A percentile compares a stretch with the other conserved stretches of the same genome.
Evolutionary conservation across 1,284 basidiomycete species (phyloP).

Genomic region (Volvariella volvacea): DNA sequence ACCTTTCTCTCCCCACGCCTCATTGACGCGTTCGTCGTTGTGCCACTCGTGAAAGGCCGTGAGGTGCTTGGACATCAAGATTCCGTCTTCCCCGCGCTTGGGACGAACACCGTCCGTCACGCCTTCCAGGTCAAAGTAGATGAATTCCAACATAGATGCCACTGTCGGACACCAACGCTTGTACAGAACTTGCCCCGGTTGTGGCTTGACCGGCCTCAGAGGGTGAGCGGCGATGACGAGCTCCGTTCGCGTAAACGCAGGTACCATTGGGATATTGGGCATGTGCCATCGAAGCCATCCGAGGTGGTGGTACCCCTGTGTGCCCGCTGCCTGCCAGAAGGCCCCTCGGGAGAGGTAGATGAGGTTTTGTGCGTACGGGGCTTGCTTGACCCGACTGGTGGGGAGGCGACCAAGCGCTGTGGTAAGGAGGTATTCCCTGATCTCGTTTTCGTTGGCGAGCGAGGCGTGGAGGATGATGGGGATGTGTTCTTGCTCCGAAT

Average conservation of each 20-base stretch:
- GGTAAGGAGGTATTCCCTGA: conserved; percentile 17
- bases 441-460: conserved; percentile 16
- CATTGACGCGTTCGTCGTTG: conserved; percentile 42
- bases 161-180: conserved; percentile 38
- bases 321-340: conserved; percentile 53
- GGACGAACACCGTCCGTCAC: conserved; percentile 4
- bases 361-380: conserved; percentile 12
- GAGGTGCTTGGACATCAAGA: conserved; percentile 6
- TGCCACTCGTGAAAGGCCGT: conserved; percentile 32
- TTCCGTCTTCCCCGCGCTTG: not conserved
- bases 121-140: conserved; percentile 36
- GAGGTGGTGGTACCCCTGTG: conserved; percentile 26
- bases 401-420: conserved; percentile 19
- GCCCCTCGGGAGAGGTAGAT: conserved; percentile 36
- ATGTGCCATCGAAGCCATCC: conserved; percentile 32
- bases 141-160: conserved; percentile 35
- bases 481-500: conserved; percentile 22
- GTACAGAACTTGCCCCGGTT: conserved; percentile 39
- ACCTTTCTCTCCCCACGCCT: conserved; percentile 45
- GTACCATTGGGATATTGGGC: conserved; percentile 31
- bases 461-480: conserved; percentile 13
- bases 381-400: conserved; percentile 4
- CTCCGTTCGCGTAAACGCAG: conserved; percentile 40
- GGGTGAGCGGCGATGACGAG: conserved; percentile 46
- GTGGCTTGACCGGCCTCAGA: conserved; percentile 46